Base-by-base conservation (phyloP, 2,329 filamentous ascomycete species). In the Emmonsiellopsis sp. region DNA sequence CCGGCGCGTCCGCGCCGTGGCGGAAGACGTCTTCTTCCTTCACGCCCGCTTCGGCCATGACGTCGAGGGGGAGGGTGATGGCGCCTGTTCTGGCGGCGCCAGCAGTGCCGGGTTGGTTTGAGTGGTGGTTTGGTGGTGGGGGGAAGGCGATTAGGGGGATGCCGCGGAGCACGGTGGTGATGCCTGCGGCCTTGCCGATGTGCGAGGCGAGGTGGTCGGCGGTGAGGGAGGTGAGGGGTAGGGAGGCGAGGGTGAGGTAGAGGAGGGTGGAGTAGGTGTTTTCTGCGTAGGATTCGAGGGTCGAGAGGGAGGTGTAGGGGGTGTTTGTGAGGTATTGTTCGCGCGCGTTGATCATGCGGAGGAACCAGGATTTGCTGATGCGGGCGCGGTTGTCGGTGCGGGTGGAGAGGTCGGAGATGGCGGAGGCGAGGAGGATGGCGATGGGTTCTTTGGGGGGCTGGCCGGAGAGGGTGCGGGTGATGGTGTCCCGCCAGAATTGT, bases 141-240 rank as follows among this genome's bases (percentile, higher is more conserved):
- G 87, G 86, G 44, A 92, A 88, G 0, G 91, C 91, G n/a, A 97
- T 78, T 2, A 97, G 70, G 0, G 93, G 91, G 9, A 97, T 77
- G 0, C 93, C 92, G 42, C 92, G 80, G n/a, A 98, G 74, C 0
- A 95, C 81, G 1, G 92, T 86, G 2, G 84, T 79, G 52, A 98
- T 96, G 7, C 93, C 93, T 48, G 84, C 86, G 0, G 93, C 91
- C 66, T 98, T 98, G 51, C 93, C 93, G 54, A 97, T 87, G 68
- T 98, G 93, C 52, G 88, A 94, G 7, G 92, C 92, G 14, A 98
- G 77, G 71, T 98, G 93, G 64, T 98, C 93, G 42, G 90, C 83
- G 27, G 91, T 86, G 62, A 95, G 78, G 1, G 88, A 94, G 8
- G 84, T 81, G 63, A 96, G 76, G 0, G 89, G 87, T 53, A 96